Evolutionary conservation across 371 early-diverging fungal species (phyloP).

Genomic region (Chytridiales sp.): DNA sequence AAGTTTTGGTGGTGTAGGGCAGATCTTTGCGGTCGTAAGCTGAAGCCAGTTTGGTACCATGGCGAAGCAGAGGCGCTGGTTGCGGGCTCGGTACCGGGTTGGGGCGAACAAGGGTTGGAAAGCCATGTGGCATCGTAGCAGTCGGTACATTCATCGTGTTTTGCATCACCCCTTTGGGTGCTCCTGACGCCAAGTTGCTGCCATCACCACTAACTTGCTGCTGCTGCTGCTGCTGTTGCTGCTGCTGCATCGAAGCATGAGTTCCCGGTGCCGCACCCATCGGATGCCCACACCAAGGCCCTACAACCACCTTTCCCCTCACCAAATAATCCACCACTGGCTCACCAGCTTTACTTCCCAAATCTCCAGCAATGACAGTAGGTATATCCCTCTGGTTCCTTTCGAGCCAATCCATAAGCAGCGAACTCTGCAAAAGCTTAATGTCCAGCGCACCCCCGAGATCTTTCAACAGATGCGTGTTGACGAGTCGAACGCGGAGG

Average conservation of each 20-base stretch:
- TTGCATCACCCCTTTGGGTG: neutral
- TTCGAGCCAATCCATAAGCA: slow-evolving; percentile 86
- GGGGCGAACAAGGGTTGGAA: neutral
- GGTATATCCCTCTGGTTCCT: slow-evolving; percentile 14
- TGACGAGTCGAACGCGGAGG: slow-evolving; percentile 77
- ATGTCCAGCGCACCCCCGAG: slow-evolving; percentile 87
- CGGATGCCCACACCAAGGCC: slow-evolving; percentile 15
- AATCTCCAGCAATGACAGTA: slow-evolving; percentile 26
- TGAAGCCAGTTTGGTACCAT: slow-evolving; percentile 3
- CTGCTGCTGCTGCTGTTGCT: too few species aligned
- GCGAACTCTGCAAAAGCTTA: slow-evolving; percentile 89
- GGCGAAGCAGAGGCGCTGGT: neutral
- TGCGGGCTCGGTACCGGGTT: neutral
- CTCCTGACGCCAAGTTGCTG: neutral
- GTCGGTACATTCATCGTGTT: neutral
- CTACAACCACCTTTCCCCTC: slow-evolving; percentile 15
- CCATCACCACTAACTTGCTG: too few species aligned
- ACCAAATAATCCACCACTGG: slow-evolving; percentile 23
- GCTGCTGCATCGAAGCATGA: neutral
- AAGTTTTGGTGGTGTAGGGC: slow-evolving; percentile 26
- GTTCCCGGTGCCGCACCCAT: slow-evolving; percentile 8
- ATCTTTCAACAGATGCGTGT: slow-evolving; percentile 88
- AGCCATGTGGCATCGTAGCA: neutral
- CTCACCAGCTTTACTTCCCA: slow-evolving; percentile 18
- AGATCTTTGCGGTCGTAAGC: slow-evolving; percentile 14